Evolutionary conservation across 2,329 filamentous ascomycete genomes (phyloP), one percentile per base, ranked within the genome.

Genomic region (Aspergillus pseudoglaucus): DNA sequence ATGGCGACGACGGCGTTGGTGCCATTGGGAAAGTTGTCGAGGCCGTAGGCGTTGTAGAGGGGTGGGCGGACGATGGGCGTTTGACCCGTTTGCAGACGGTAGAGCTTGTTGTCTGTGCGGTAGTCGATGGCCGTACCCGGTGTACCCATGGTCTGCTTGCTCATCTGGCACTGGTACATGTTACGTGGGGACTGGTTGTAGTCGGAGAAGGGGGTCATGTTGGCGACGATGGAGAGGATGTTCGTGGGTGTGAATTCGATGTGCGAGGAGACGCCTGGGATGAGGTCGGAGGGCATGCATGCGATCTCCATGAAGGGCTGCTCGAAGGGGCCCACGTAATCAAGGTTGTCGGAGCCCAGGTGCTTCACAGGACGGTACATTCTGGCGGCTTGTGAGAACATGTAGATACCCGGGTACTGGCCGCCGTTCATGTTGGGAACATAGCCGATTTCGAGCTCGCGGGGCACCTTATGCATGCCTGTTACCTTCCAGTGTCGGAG

Each of bases 161-260:
- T 90, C 93, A 97, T 97, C 77, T 97, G 93, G 74, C 90, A 96
- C 67, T 95, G 88, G 67, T 97, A 98, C 91, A 97, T 97, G 72
- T 98, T 98, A 79, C 93, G 80, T 1, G 93, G 93, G 12, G 90
- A 96, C 70, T 98, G 93, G 72, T 98, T 98, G 74, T 95, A 95
- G 67, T 98, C 89, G 42, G 91, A 96, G 72, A 98, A 98, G 3
- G 93, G 93, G 0, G 93, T 98, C 85, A 96, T 95, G 72, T 97
- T 97, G 61, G 93, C 93, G 45, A 98, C 79, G 55, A 98, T 97
- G 6, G 91, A 97, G 22, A 98, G 81, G 56, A 98, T 97, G 70
- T 97, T 93, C 27, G 93, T 98, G 1, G 93, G 90, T 49, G 90
- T 85, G 60, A 87, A 88, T 69, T 98, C 93, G 40, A 97, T 90